Conservation (phyloP, 345 rosid species). For the Eucalyptus regnans region DNA sequence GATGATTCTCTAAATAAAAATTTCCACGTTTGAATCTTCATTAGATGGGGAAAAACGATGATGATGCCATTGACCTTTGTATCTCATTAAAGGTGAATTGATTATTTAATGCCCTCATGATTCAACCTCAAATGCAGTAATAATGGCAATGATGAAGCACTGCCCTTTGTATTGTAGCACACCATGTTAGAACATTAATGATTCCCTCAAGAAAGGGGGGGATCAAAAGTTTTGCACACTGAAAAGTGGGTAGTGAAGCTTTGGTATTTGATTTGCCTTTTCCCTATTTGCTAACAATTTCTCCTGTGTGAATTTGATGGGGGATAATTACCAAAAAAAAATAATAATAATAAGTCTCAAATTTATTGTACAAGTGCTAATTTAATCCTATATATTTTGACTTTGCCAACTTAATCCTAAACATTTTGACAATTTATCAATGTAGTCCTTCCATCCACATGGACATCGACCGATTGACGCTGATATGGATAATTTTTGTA, state of each 20-base stretch:
- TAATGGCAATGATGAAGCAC: neutral
- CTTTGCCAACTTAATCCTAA: neutral
- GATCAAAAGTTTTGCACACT: neutral
- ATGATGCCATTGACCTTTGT: neutral
- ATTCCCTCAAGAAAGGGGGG: neutral
- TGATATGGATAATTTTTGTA: too few species aligned
- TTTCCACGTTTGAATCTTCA: neutral
- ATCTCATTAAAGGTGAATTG: neutral
- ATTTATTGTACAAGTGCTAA: too few species aligned
- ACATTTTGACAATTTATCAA: neutral
- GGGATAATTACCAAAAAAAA: neutral
- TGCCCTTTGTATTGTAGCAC: neutral
- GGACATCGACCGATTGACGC: rapidly evolving
- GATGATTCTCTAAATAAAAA: neutral
- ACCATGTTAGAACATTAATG: neutral
- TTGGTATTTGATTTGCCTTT: neutral
- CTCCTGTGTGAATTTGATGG: neutral
- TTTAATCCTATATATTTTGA: too few species aligned
- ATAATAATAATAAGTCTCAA: too few species aligned
- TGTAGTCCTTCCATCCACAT: neutral
- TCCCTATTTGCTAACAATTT: neutral
- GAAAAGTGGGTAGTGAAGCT: neutral
- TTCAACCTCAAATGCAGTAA: neutral
- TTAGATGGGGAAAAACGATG: neutral
- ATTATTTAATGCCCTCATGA: neutral